Base-by-base conservation (phyloP, 164 flowering plant species). In the Pachysandra terminalis region DNA sequence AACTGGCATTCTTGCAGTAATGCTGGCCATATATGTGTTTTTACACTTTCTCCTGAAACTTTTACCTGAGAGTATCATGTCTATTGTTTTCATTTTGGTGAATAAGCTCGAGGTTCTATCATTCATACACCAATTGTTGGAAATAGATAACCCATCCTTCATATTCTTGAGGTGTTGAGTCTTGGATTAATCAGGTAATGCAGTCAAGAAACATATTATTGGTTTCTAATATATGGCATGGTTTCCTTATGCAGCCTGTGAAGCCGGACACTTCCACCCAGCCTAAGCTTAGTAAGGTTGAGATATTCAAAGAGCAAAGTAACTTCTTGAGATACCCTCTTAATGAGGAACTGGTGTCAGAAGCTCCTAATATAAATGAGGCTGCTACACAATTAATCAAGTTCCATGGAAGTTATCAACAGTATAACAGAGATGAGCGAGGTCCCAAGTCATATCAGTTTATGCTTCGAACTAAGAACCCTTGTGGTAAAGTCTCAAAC, bases 351-450 rank as follows among this genome's bases (percentile, higher is more conserved):
- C 67, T 96, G 71, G 60, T 85, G 61, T 84, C 90, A 4, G 99
- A 93, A 70, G 87, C 95, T 24, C 88, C 98, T 3, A 86, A 86
- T 70, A 74, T 93, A 41, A 96, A 90, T 77, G 99, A 96, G 79
- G 76, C 90, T 68, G 96, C 98, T 52, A 85, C 89, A 23, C 99
- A 96, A 72, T 54, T 96, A 70, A 96, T 96, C 77, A 96, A 96
- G 83, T 96, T 96, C 74, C 99, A 96, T 76, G 99, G 99, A 72
- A 96, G 99, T 82, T 96, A 96, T 75, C 93, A 84, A 64, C 99
- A 96, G 79, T 74, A 82, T 63, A 80, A 96, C 71, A 81, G 99
- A 71, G 97, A 90, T 37, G 87, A 85, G 22, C 96, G 96, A 64
- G 96, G 96, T 17, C 25, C 74, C 37, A 93, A 75, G 69, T 75